Conservation (phyloP, 306 rosid genomes). For the Inga leiocalycina region DNA sequence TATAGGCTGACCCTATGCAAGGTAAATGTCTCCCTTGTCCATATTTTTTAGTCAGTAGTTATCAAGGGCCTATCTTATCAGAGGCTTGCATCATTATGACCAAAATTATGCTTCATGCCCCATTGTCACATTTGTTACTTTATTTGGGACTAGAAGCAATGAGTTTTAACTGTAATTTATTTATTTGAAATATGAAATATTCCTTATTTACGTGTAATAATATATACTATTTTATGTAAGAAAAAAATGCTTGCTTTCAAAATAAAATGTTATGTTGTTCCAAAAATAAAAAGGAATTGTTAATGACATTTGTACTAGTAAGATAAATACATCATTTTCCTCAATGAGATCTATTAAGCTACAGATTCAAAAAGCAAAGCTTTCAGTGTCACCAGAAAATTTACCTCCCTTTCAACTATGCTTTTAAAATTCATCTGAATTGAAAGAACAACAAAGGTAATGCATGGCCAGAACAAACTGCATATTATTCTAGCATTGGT, state of each 20-base stretch:
- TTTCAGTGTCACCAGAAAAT: background rate
- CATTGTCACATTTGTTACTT: background rate
- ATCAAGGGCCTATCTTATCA: background rate
- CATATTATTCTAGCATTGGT: background rate
- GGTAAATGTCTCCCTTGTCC: background rate
- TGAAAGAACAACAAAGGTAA: background rate
- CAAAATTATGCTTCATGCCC: background rate
- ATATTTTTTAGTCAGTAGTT: background rate
- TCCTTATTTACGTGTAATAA: background rate
- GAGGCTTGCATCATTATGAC: background rate
- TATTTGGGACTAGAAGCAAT: background rate
- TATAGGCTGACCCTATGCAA: background rate
- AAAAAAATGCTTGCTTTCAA: background rate
- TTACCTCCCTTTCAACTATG: background rate
- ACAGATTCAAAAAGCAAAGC: background rate
- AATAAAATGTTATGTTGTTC: background rate
- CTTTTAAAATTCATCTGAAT: background rate
- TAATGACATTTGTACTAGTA: background rate
- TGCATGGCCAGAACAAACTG: background rate
- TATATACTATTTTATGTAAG: background rate
- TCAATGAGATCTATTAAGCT: background rate
- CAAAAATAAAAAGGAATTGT: background rate
- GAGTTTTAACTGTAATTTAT: background rate
- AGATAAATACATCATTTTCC: background rate
- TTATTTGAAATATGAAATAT: background rate